Evolutionary conservation across 2,329 filamentous ascomycete genomes (phyloP).

Genomic region (Fusarium sp.): DNA sequence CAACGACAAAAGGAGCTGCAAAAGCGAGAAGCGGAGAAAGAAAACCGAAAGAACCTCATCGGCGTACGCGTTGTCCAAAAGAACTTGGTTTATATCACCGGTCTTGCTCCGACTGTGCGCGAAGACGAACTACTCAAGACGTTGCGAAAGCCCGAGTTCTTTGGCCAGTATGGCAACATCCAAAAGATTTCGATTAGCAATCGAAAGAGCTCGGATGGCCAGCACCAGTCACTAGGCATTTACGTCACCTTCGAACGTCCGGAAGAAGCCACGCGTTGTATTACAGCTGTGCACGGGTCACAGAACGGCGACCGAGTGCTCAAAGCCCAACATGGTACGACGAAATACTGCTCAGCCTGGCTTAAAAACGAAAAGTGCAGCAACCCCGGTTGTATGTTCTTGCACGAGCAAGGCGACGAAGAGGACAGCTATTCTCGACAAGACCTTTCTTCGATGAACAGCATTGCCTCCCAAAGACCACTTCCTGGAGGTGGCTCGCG

Average conservation of each 20-base stretch:
- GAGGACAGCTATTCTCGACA: constrained; percentile 96
- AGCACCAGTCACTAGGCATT: constrained; percentile 91
- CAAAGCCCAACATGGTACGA: constrained; percentile 85
- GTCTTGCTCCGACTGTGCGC: constrained; percentile 88
- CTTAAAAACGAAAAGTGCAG: constrained; percentile 93
- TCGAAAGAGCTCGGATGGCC: constrained; percentile 78
- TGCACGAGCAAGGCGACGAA: constrained; percentile 98
- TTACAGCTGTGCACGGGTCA: constrained; percentile 91
- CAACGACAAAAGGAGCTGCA: constrained; percentile 93
- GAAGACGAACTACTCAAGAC: constrained; percentile 95
- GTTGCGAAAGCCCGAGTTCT: constrained; percentile 90
- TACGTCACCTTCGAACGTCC: constrained; percentile 98
- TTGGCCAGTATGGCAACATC: constrained; percentile 98
- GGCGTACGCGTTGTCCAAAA: constrained; percentile 97
- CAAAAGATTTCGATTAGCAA: constrained; percentile 99
- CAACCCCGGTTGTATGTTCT: constrained; percentile 96
- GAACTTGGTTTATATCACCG: constrained; percentile 98
- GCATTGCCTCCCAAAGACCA: constrained; percentile 81
- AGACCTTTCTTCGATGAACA: constrained; percentile 94
- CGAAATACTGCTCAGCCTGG: constrained; percentile 98
- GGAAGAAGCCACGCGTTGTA: constrained; percentile 89
- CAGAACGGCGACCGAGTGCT: constrained; percentile 89
- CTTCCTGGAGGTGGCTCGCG: constrained; percentile 66
- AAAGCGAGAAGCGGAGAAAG: constrained; percentile 94
- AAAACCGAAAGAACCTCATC: constrained; percentile 94